Evolutionary conservation across 192 early-diverging fungal genomes (phyloP), one percentile per base, ranked within the genome.

Genomic region (Phycomyces blakesleeanus): DNA sequence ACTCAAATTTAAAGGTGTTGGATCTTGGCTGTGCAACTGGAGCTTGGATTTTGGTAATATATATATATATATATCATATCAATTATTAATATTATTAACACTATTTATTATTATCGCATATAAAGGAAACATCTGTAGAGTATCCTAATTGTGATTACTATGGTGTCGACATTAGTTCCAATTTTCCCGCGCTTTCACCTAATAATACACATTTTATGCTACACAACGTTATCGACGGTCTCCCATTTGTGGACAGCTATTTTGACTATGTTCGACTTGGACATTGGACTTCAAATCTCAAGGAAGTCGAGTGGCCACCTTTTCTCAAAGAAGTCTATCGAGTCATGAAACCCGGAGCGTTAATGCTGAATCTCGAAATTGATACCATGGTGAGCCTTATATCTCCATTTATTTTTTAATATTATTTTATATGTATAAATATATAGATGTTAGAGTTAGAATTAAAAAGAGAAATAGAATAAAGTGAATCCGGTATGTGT

Each of bases 21-120:
- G 69, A 71, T 51, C 47, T 66, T 55, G 69, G 69, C 8, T 71
- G 61, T 44, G 68, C 60, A 27, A 60, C 68, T 41, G 68, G 61
- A 38, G 62, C 55, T 11, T 68, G 58, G 63, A 20, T 65, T 14
- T 54, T 65, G 63, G 63, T 65, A 65, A 38, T 10, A 26, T 20
- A 14, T 50, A 15, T 29, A 10, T 60, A n/a, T 27, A 27, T n/a
- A n/a, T n/a, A n/a, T n/a, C n/a, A n/a, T n/a, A 41, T 58, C 18
- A 44, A 41, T 11, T 40, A 22, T 2, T 15, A 5, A 58, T 41
- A 10, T 34, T 42, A 29, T 20, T n/a, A 44, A 34, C 10, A 29
- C 49, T 12, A 26, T 16, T 0, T n/a, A n/a, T 15, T 20, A 8
- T 42, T n/a, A 9, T 64, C 18, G 2, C 2, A 6, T 47, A n/a